phyloP scores from a whole-genome alignment of 176 grass and related monocot species.

The Tillandsia fasciculata region DNA sequence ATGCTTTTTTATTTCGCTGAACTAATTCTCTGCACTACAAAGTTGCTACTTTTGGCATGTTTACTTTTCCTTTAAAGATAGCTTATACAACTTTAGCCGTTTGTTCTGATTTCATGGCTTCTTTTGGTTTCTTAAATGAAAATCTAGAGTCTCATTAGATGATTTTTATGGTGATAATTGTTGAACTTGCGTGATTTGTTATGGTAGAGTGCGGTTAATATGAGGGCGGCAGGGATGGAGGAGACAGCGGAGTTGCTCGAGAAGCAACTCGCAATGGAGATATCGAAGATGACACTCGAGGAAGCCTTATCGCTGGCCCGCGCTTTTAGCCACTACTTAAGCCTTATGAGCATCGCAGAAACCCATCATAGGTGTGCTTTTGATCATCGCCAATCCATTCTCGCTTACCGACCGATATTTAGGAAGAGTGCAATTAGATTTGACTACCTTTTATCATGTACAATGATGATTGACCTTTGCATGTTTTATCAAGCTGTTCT shows the following conservation, averaged over 20 bases:
- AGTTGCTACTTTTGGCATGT: background rate
- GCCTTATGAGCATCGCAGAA: slow-evolving; percentile 76
- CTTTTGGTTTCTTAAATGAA: too few species aligned
- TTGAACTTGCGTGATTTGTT: background rate
- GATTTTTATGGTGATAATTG: background rate
- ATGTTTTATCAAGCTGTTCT: background rate
- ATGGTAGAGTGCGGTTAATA: slow-evolving; percentile 60
- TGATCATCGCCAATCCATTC: background rate
- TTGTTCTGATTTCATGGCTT: too few species aligned
- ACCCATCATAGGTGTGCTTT: slow-evolving; percentile 72
- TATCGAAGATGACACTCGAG: slow-evolving; percentile 66
- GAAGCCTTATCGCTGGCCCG: slow-evolving; percentile 62
- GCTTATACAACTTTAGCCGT: too few species aligned
- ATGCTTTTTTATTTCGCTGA: background rate
- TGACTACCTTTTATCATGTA: too few species aligned
- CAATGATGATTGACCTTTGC: background rate
- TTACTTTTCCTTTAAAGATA: background rate
- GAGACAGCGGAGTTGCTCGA: slow-evolving; percentile 58
- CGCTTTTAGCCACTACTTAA: slow-evolving; percentile 91
- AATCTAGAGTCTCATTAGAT: too few species aligned
- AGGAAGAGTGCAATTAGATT: background rate
- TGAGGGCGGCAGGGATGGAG: slow-evolving; percentile 68
- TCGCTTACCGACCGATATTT: background rate
- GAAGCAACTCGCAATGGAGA: slow-evolving; percentile 59
- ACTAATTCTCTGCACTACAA: background rate